Base-by-base conservation (phyloP, 2,329 filamentous ascomycete genomes). In the Penicillium paneum region DNA sequence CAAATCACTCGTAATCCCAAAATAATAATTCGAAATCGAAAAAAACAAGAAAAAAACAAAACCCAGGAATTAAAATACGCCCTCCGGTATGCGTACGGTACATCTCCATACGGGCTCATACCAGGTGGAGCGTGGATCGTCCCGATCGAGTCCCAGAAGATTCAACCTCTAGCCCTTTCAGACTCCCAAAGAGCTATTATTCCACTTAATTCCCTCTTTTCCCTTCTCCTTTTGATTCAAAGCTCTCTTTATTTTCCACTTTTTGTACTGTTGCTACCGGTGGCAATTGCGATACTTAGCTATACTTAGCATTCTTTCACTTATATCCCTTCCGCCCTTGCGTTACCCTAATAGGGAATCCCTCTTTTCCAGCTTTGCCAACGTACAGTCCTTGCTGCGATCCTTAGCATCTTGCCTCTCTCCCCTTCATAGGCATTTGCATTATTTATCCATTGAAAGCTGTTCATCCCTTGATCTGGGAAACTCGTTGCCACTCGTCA, bases 241-340 rank as follows among this genome's bases (percentile, higher is more conserved):
- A 15, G 21, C 21, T 52, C 50, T 58, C 49, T 57, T 51, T 6
- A 17, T 35, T 34, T 45, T 51, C 21, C 15, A 24, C 31, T 29
- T 43, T 34, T 47, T 42, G 47, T 52, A 65, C 66, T 68, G 62
- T 67, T 68, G 62, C 65, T 66, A 58, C 64, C 60, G 67, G 67
- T 70, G 65, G 65, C 67, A 67, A 68, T 63, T 58, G 57, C 48
- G 24, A 57, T 44, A 31, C 41, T 28, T 41, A 54, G 57, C 55
- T 55, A 52, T 55, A 54, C 44, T 44, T 50, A 38, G 48, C 58
- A 59, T 60, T 55, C 52, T 59, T 44, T 43, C 26, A 26, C 55
- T 55, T 52, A 49, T 49, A 57, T 49, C 55, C 62, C 58, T 66
- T 56, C 52, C 56, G 51, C 58, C 64, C 64, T 67, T 67, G 64